Base-by-base conservation (phyloP, 345 rosid genomes). In the Eutrema japonicum region DNA sequence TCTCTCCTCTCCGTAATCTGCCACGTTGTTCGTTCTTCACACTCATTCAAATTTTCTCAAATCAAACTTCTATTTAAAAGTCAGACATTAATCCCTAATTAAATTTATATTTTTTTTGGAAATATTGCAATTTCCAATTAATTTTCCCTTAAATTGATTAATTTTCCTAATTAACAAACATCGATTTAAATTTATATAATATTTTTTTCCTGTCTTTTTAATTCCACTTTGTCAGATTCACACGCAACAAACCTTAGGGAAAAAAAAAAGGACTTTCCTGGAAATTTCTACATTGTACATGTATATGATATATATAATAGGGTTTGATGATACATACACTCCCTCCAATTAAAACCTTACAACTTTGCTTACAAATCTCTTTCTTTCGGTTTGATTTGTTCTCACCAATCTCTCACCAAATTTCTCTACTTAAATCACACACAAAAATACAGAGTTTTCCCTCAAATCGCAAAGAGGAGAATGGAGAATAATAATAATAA, bases 401-500 rank as follows among this genome's bases (percentile, higher is more conserved):
- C 70, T 58, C 76, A 52, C 66, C 56, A 46, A 36, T 4, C 4
- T 47, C 73, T 64, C 78, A 58, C 66, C 70, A 9, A 43, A 10
- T 4, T 35, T 37, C 33, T 73, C 70, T 38, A 13, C 32, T 40
- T 41, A 8, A 22, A 32, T 43, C 67, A 42, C 68, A 18, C 14
- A 2, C 18, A 30, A 6, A 30, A 38, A 48, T 56, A 76, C 79
- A 52, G 26, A 22, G 26, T 55, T 54, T 14, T 57, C 32, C 26
- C 12, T 14, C 12, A 47, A 3, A 47, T 47, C 22, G 33, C 41
- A 13, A 42, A 49, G 35, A 35, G 14, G 40, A 60, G 60, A 90
- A 90, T 96, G 99, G 98, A 89, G 75, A 88, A 81, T 40, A 90
- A 81, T 61, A 88, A 81, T 40, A 90, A 81, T 61, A 86, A 93